Percentiles rank a stretch among this genome's conserved stretches.
Conservation (phyloP, 2,329 filamentous ascomycete genomes). For the Boeremia exigua region DNA sequence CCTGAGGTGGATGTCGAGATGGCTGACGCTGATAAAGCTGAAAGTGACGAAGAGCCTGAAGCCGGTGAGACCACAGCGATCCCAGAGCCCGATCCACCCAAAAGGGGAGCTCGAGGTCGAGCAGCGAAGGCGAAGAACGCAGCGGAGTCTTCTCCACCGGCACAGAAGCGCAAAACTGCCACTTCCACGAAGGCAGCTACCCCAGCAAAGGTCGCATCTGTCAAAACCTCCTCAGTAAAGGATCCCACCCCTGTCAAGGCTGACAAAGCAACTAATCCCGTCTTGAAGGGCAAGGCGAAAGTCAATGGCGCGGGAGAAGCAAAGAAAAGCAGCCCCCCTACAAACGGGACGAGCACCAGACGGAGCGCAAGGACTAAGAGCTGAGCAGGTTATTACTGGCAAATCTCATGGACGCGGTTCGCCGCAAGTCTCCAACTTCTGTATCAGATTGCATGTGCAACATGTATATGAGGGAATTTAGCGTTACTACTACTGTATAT, state of each 20-base stretch:
- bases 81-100: slow-evolving; percentile 23
- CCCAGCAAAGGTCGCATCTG: neutral
- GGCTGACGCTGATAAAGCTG: slow-evolving; percentile 24
- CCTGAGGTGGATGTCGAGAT: slow-evolving; percentile 37
- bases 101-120: slow-evolving; percentile 23
- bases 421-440: neutral
- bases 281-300: slow-evolving; percentile 26
- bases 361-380: slow-evolving; percentile 8
- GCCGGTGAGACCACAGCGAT: slow-evolving; percentile 19
- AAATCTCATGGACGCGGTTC: neutral
- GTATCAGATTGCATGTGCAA: neutral
- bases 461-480: neutral
- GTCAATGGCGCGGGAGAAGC: slow-evolving; percentile 1
- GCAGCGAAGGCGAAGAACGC: slow-evolving; percentile 27
- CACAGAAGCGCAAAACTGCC: slow-evolving; percentile 25
- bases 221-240: slow-evolving; percentile 24
- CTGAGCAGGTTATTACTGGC: neutral
- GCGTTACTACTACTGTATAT: neutral
- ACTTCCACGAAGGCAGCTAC: slow-evolving; percentile 13
- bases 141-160: slow-evolving; percentile 18
- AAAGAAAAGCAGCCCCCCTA: neutral
- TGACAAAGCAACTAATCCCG: slow-evolving; percentile 17
- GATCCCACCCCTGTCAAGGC: neutral
- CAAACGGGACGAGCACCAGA: neutral
- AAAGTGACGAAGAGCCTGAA: slow-evolving; percentile 18